These are phyloP conservation scores for Aspergillus sp. DNA, from an alignment of 2,329 filamentous ascomycete genomes.

Conservation along the genomic window DNA sequence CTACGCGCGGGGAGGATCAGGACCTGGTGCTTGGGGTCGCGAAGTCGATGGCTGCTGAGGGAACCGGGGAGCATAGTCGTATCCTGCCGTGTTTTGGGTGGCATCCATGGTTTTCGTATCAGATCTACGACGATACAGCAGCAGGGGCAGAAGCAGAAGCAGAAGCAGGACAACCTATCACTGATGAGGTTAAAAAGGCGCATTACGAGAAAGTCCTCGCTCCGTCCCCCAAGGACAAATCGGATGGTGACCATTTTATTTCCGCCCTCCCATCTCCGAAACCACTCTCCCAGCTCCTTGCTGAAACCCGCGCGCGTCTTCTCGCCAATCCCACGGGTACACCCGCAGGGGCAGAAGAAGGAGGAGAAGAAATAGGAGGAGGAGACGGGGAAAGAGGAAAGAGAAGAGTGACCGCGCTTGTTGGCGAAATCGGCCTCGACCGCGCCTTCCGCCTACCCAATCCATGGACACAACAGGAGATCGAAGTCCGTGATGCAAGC, in stretches of 20 bases:
- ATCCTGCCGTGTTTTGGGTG: constrained; percentile 57
- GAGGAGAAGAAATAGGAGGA: too few species aligned
- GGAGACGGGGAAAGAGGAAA: too few species aligned
- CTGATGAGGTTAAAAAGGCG: constrained; percentile 18
- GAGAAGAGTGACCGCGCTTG: constrained; percentile 36
- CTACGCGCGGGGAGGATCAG: constrained; percentile 55
- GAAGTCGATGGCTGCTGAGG: constrained; percentile 9
- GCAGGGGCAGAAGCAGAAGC: constrained; percentile 5
- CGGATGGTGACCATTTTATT: constrained; percentile 43
- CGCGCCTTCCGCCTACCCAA: constrained; percentile 53
- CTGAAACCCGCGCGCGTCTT: constrained; percentile 43
- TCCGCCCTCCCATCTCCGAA: constrained; percentile 46
- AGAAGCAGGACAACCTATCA: constrained; percentile 10
- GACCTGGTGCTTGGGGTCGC: constrained; percentile 48
- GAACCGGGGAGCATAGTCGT: constrained; percentile 27
- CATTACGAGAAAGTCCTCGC: constrained; percentile 51
- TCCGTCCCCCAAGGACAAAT: constrained; percentile 40
- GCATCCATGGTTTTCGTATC: constrained; percentile 62
- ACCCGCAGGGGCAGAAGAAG: too few species aligned
- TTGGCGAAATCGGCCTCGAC: constrained; percentile 58
- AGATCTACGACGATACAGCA: constrained; percentile 38
- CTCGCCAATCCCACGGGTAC: constrained; percentile 34
- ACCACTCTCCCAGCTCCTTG: constrained; percentile 45
- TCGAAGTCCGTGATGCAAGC: constrained; percentile 23
- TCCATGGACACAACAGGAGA: constrained; percentile 35